Conservation (phyloP, 1,284 basidiomycete genomes). For the Vanrija sp. region DNA sequence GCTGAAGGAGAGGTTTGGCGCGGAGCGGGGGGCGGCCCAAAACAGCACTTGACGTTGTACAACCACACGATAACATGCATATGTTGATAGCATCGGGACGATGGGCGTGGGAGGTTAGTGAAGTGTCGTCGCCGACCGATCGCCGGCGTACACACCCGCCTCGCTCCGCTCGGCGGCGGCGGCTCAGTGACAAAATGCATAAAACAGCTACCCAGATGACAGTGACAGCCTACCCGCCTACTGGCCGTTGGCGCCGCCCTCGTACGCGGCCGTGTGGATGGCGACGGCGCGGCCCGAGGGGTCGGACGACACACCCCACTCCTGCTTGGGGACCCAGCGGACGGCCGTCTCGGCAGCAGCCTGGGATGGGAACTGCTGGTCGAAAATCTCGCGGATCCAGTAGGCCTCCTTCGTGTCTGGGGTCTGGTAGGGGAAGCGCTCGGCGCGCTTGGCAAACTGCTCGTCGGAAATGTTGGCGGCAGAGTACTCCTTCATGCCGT, state of each 20-base stretch:
- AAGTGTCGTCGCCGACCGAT: not conserved
- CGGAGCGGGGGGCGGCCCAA: no score
- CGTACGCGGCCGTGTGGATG: constrained; percentile 91
- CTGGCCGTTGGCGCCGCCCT: constrained; percentile 5
- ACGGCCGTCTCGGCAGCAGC: constrained; percentile 90
- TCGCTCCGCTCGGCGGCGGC: no score
- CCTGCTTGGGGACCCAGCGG: constrained; percentile 75
- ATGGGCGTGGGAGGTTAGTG: not conserved
- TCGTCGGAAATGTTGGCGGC: constrained; percentile 73
- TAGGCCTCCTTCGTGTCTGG: constrained; percentile 99
- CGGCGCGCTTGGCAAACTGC: constrained; percentile 66
- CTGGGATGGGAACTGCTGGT: constrained; percentile 77
- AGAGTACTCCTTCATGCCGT: constrained; percentile 92
- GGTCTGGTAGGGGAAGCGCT: constrained; percentile 75
- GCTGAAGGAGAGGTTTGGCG: not conserved
- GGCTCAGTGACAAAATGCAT: no score
- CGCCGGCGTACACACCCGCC: not conserved
- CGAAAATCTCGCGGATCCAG: constrained; percentile 89
- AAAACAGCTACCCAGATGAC: no score
- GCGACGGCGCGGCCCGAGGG: constrained; percentile 92
- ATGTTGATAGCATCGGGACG: constrained; percentile 2
- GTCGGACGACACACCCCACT: constrained; percentile 94
- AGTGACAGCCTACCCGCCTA: not conserved
- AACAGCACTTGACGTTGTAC: no score
- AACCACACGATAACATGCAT: not conserved